Evolutionary conservation across 1,284 basidiomycete species (phyloP), one percentile per base, ranked within the genome.

Genomic region (Quambalaria eucalypti): DNA sequence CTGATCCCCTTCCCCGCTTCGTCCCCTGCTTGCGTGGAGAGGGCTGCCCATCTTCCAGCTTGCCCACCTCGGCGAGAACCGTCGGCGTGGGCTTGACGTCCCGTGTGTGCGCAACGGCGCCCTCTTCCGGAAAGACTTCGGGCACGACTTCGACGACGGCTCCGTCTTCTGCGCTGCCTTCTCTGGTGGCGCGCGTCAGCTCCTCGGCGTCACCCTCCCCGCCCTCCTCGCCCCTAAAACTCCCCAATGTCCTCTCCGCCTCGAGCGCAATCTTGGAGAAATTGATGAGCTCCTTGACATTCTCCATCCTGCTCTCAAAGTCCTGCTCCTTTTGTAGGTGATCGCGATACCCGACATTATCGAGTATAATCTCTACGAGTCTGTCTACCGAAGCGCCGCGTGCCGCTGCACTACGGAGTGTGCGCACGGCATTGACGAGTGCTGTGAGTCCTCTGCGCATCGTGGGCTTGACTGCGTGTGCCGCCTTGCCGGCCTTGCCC

Each of bases 231-330:
- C n/a, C n/a, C n/a, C n/a, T n/a, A n/a, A n/a, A n/a, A n/a, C n/a
- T n/a, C n/a, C n/a, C n/a, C n/a, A n/a, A n/a, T n/a, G n/a, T 19
- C 21, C 19, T 56, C 38, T 57, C 52, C 4, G 58, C 62, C 2
- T 65, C 62, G 14, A 67, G 50, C 8, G 54, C 59, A 9, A 39
- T 39, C 36, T 39, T 46, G 2, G 67, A 63, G 49, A 71, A 71
- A n/a, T 60, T 60, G 60, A 77, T 85, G 61, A 93, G 78, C 76
- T 92, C 89, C 67, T 87, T 82, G 0, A 92, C 84, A 73, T 93
- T 92, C 73, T 90, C 87, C 87, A 85, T 87, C 31, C 88, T 80
- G 38, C 82, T 82, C 39, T 87, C 85, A 78, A 82, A 85, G 61
- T 92, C 88, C 4, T 79, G 79, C 57, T 84, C 66, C 19, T 82